Base-by-base conservation (phyloP, 441 rosid genomes). In the Populus hybrid region DNA sequence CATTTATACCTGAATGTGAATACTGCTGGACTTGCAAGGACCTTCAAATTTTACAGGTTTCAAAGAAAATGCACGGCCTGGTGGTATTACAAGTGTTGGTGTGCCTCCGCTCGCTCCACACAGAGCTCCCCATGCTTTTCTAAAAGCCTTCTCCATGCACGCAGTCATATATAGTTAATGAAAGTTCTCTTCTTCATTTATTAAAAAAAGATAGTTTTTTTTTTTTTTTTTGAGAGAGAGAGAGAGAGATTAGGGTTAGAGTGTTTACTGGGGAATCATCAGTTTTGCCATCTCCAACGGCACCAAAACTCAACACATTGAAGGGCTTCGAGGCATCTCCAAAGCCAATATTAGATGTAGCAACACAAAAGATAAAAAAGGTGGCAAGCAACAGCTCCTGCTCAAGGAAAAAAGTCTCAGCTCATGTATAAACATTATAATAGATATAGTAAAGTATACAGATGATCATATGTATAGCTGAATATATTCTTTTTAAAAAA, bases 1-100 rank as follows among this genome's bases (percentile, higher is more conserved):
- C 42, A 0, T 38, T 40, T 24, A n/a, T 73, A 81, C 89, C 86
- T 84, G 74, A 77, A 85, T 2, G 34, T 21, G 35, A 8, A 81
- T 5, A 0, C 3, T 26, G 6, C 2, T 30, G 32, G 88, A 73
- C 65, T 74, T 79, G 83, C 91, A 88, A 14, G 89, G 88, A 24
- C 91, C 91, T 1, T 61, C 6, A 26, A 88, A 88, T 24, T 1
- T 8, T 8, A 46, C 0, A 30, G 83, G 74, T 1, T 74, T 73
- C 8, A 85, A 24, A 9, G 42, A 12, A 72, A 86, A 86, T 12
- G 70, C 72, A 40, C 42, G 77, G 0, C 69, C 40, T 0, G 32
- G 30, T 0, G 90, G 84, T 66, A 83, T 76, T 65, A 10, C 21
- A 2, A 88, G 80, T 8, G 78, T 77, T n/a, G 83, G 72, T 16